A percentile compares a stretch with the other conserved stretches of the same genome.
These are phyloP conservation scores for Auriculariales sp. DNA, from an alignment of 768 basidiomycete species.

Conservation along the genomic window DNA sequence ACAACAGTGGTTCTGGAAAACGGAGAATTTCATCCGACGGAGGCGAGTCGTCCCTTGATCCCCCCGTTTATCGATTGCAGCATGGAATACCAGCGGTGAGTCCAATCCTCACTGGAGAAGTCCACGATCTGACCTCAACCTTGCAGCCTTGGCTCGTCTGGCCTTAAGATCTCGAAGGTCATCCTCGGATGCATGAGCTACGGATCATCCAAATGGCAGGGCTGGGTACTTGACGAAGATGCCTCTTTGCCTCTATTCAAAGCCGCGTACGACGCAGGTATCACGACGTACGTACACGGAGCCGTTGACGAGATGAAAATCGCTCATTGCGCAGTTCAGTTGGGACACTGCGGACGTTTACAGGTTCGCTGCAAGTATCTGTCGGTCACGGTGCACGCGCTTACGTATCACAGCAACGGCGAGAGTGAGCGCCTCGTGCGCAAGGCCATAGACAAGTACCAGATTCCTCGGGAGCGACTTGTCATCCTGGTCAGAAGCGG, in stretches of 20 bases:
- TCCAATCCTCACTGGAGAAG: too few relatives aligned
- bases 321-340: too few relatives aligned
- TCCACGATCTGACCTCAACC: background rate
- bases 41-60: too few relatives aligned
- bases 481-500: slow-evolving; percentile 13
- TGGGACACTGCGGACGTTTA: background rate
- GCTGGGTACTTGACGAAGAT: slow-evolving; percentile 36
- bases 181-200: slow-evolving; percentile 53
- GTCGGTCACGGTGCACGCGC: too few relatives aligned
- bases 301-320: too few relatives aligned
- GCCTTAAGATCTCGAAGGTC: slow-evolving; percentile 47
- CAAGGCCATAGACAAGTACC: slow-evolving; percentile 22
- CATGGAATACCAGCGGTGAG: background rate
- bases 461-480: slow-evolving; percentile 19
- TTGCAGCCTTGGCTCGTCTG: slow-evolving; percentile 34
- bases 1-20: too few relatives aligned
- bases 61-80: too few relatives aligned
- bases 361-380: too few relatives aligned
- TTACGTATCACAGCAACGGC: too few relatives aligned
- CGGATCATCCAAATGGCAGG: slow-evolving; percentile 36
- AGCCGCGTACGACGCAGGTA: slow-evolving; percentile 20
- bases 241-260: slow-evolving; percentile 31
- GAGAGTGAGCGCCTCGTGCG: slow-evolving; percentile 23
- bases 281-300: too few relatives aligned
- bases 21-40: too few relatives aligned